These are phyloP conservation scores for Stagonosporopsis rhizophila DNA, from an alignment of 2,329 filamentous ascomycete species.

Conservation along the genomic window DNA sequence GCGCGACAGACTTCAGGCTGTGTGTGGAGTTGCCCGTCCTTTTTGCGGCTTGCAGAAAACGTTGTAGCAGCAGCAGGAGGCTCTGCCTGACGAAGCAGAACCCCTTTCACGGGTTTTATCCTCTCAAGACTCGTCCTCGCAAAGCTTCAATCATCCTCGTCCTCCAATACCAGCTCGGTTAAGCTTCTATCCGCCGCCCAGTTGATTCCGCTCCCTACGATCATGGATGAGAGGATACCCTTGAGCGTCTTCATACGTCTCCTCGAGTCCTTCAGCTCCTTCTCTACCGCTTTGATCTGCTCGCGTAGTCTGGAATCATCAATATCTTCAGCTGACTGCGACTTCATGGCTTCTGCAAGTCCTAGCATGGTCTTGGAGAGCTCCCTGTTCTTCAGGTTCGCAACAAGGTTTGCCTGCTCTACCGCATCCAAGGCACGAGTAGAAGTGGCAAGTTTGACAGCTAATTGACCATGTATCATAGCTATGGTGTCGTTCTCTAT, in stretches of 20 bases:
- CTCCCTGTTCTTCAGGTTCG: slow-evolving; percentile 67
- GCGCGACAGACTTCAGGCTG: not conserved
- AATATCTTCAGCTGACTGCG: slow-evolving; percentile 62
- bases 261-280: slow-evolving; percentile 66
- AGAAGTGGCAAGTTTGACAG: slow-evolving; percentile 60
- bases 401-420: slow-evolving; percentile 65
- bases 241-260: slow-evolving; percentile 78
- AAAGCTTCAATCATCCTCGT: slow-evolving; percentile 51
- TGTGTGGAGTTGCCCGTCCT: not conserved
- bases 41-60: not conserved
- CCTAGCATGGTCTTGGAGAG: slow-evolving; percentile 69
- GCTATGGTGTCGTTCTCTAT: slow-evolving; percentile 72
- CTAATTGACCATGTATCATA: slow-evolving; percentile 66
- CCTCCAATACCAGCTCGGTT: slow-evolving; percentile 75
- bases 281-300: slow-evolving; percentile 67
- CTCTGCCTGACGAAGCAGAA: not conserved
- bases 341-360: slow-evolving; percentile 65
- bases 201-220: slow-evolving; percentile 82
- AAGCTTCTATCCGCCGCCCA: slow-evolving; percentile 76
- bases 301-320: slow-evolving; percentile 60
- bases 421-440: slow-evolving; percentile 62
- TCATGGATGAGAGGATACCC: slow-evolving; percentile 76
- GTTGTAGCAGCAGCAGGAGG: not conserved
- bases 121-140: not conserved
- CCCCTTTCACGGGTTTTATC: not conserved